Evolutionary conservation across 192 early-diverging fungal genomes (phyloP).

Genomic region (Coemansia furcata): DNA sequence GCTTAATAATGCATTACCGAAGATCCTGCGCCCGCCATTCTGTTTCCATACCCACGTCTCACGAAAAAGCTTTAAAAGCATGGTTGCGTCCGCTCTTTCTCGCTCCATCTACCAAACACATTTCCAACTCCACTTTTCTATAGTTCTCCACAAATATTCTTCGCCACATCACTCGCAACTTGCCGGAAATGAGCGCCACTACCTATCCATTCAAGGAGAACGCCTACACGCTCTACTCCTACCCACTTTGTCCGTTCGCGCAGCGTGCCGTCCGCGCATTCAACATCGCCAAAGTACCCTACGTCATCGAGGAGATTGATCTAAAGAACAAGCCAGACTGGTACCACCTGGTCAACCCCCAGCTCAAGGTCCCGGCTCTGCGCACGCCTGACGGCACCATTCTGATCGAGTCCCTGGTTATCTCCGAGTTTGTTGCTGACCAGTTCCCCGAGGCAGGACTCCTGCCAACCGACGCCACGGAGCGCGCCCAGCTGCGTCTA

Average conservation of each 20-base stretch:
- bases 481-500: slow-evolving; percentile 46
- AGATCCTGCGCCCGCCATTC: not conserved
- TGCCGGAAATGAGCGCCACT: slow-evolving; percentile 7
- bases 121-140: not conserved
- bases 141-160: not conserved
- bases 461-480: slow-evolving; percentile 13
- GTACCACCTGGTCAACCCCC: slow-evolving; percentile 65
- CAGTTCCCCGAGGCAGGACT: slow-evolving; percentile 57
- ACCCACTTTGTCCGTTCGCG: slow-evolving; percentile 64
- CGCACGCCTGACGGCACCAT: slow-evolving; percentile 53
- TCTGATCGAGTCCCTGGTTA: slow-evolving; percentile 65
- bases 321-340: slow-evolving; percentile 63
- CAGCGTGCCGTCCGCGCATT: slow-evolving; percentile 65
- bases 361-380: slow-evolving; percentile 67
- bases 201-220: slow-evolving; percentile 28
- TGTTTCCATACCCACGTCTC: not conserved
- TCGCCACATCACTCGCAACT: not conserved
- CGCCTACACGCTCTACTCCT: slow-evolving; percentile 58
- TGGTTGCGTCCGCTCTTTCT: not conserved
- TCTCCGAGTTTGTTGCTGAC: slow-evolving; percentile 66
- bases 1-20: not conserved
- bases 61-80: not conserved
- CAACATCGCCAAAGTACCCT: slow-evolving; percentile 53
- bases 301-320: slow-evolving; percentile 62
- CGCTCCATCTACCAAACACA: not conserved